Percentiles rank a stretch among this genome's conserved stretches.
phyloP scores from a whole-genome alignment of 352 stramenopile species.

The Globisporangium mamillatum region DNA sequence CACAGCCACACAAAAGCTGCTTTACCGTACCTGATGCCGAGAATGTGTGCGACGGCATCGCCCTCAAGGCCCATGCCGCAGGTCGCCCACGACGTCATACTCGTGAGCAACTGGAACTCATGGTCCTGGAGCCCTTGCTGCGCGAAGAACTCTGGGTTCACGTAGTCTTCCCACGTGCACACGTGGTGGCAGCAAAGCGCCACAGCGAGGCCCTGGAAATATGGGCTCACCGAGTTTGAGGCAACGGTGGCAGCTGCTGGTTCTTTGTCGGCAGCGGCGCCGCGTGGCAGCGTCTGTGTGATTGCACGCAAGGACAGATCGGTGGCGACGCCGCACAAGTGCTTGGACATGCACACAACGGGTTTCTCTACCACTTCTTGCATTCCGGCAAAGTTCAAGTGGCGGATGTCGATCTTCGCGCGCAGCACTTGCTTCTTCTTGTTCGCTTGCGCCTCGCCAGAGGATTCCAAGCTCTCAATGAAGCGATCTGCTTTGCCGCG shows the following conservation, averaged over 20 bases:
- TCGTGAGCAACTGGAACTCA: slow-evolving; percentile 61
- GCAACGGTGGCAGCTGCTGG: background rate
- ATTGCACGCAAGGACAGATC: slow-evolving; percentile 76
- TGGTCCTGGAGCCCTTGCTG: slow-evolving; percentile 46
- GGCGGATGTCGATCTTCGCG: slow-evolving; percentile 84
- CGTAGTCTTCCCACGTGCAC: slow-evolving; percentile 73
- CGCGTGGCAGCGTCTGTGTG: slow-evolving; percentile 42
- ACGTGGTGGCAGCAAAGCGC: slow-evolving; percentile 82
- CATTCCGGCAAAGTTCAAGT: slow-evolving; percentile 76
- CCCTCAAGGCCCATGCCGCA: slow-evolving; percentile 68
- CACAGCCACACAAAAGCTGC: background rate
- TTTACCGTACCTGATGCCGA: slow-evolving; percentile 58
- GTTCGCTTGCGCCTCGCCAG: slow-evolving; percentile 13
- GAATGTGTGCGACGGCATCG: slow-evolving; percentile 60
- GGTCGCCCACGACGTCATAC: slow-evolving; percentile 79
- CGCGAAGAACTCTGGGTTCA: slow-evolving; percentile 58
- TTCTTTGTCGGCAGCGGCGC: background rate
- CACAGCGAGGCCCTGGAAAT: slow-evolving; percentile 59
- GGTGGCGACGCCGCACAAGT: slow-evolving; percentile 79
- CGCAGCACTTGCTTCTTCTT: slow-evolving; percentile 41
- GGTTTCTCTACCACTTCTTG: slow-evolving; percentile 39
- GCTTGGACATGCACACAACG: slow-evolving; percentile 84
- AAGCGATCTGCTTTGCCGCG: slow-evolving; percentile 75
- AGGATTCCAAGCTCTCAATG: slow-evolving; percentile 31
- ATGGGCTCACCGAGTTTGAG: slow-evolving; percentile 22